Evolutionary conservation across 805 yeast species (phyloP), one percentile per base, ranked within the genome.

Genomic region (Hemisphaericaspora nanyangensis): DNA sequence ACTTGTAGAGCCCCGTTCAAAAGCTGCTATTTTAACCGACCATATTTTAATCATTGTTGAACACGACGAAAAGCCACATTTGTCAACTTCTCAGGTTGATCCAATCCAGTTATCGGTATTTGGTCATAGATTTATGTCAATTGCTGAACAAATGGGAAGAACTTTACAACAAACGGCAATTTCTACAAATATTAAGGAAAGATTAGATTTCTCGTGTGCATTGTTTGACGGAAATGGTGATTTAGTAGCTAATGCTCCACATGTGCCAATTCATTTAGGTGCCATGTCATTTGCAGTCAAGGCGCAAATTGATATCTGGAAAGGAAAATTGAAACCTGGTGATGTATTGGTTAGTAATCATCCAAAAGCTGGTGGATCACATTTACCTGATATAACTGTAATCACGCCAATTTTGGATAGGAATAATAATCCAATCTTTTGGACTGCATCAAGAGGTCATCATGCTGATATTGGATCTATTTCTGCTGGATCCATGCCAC

Each of bases 391-490:
- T 63, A 88, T 90, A 47, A 90, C 97, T 0, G 95, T 90, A 10
- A 81, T 91, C 32, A 85, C 96, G 0, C 98, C 98, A 0, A 89
- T 90, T 1, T 68, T 77, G n/a, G 69, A 70, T 20, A 43, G 50
- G 16, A 44, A 52, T 18, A 70, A 65, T 17, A 74, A 68, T 6
- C 72, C 87, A 26, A 76, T 88, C 19, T 90, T 90, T 58, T 90
- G 87, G 70, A 89, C 87, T 11, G 98, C 97, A 0, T 82, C 95
- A 0, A 72, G 98, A 47, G 97, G 96, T 2, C 98, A 90, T 62
- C 98, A 91, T 63, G 90, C 96, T 5, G 98, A 90, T 60, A 90
- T 91, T 54, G 97, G 98, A 13, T 95, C 95, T 11, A 77, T 83
- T 42, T 63, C 87, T 26, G 95, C 97, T 1, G 97, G 97, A 1